phyloP scores from a whole-genome alignment of 768 basidiomycete species.

The Agaricus blazei region DNA sequence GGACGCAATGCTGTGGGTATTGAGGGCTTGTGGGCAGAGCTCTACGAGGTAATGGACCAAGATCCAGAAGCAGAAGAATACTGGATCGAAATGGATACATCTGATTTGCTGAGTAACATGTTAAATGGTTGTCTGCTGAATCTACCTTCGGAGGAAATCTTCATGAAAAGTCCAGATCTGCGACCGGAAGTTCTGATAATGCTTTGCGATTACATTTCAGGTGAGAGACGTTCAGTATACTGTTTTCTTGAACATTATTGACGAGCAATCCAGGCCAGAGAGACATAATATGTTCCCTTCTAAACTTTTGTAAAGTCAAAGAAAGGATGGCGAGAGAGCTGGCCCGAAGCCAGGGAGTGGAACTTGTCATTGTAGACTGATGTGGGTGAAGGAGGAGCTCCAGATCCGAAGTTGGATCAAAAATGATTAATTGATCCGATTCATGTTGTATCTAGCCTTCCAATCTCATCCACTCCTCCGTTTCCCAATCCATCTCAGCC shows the following conservation, averaged over 20 bases:
- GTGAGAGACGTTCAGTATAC: constrained; percentile 24
- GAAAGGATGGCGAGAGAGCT: constrained; percentile 40
- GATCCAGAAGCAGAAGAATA: constrained; percentile 25
- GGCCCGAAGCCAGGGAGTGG: constrained; percentile 49
- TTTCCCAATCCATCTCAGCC: constrained; percentile 9
- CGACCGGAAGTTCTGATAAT: constrained; percentile 59
- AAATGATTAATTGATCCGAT: neutral
- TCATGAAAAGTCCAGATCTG: constrained; percentile 20
- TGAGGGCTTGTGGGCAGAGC: constrained; percentile 57
- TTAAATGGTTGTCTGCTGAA: constrained; percentile 41
- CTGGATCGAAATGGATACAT: constrained; percentile 66
- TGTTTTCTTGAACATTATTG: neutral
- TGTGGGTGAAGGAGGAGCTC: too few relatives aligned
- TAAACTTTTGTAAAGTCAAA: constrained; percentile 44
- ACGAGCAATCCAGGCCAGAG: constrained; percentile 44
- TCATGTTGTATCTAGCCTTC: neutral
- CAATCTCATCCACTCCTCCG: constrained; percentile 4
- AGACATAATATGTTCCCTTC: constrained; percentile 49
- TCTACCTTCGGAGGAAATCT: constrained; percentile 32
- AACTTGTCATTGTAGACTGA: constrained; percentile 34
- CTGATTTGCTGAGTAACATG: constrained; percentile 67
- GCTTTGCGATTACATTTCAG: constrained; percentile 65
- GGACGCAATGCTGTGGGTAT: constrained; percentile 51
- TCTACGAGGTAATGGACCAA: constrained; percentile 26
- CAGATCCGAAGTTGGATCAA: constrained; percentile 3